Evolutionary conservation across 805 yeast species (phyloP), one percentile per base, ranked within the genome.

Genomic region (Brettanomyces naardenensis): DNA sequence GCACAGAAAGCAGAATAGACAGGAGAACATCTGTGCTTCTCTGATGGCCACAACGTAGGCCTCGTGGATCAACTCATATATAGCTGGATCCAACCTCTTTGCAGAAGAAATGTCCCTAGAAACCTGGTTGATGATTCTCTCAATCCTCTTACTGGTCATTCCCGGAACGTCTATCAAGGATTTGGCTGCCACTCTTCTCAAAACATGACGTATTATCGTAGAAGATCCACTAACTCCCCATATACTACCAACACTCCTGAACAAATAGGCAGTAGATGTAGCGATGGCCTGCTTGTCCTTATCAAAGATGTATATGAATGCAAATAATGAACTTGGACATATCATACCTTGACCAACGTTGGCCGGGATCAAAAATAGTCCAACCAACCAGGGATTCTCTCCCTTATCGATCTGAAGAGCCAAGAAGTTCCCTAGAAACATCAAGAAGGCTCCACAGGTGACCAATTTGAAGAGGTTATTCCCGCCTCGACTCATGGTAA

Each of bases 301-400:
- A 2, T 58, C 56, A 37, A 51, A 61, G 13, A 54, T 58, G 46
- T 61, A 62, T 13, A 64, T 49, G 38, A 63, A 63, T 6, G 64
- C 45, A 44, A 64, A 64, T 30, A 64, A 44, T 6, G 63, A 53
- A 20, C 57, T 50, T 2, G 69, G 68, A 35, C 55, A 64, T 3
- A 61, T 59, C 38, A 61, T 44, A 6, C 69, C 69, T 39, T 62
- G 68, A 5, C 69, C 68, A 14, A 62, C 35, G 37, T 61, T 63
- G 3, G 65, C 59, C 2, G 68, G 68, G 6, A 60, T 39, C 30
- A 64, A 46, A 22, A 51, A 44, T 4, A 59, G 31, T 23, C 51
- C 52, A 4, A 58, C 40, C 4, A 53, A 33, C 62, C 61, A 56
- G 7, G 47, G 40, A 3, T 58, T 52, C 15, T 53, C 41, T 2